Conservation (phyloP, 805 yeast species). For the Teunomyces pallodes region DNA sequence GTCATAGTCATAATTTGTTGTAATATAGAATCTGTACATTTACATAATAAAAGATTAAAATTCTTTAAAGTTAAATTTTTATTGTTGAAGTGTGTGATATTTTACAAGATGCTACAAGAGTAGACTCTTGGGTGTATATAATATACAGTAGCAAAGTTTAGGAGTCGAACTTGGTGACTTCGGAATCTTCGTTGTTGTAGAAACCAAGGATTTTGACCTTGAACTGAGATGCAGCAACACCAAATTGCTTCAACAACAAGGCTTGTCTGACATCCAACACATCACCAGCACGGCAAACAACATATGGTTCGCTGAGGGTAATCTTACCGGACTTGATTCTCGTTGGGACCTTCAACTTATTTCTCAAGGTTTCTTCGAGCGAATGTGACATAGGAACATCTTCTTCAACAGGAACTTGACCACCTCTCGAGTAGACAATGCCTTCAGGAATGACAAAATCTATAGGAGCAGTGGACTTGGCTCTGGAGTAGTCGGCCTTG, state of each 20-base stretch:
- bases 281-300: conserved; percentile 79
- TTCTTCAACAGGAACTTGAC: conserved; percentile 83
- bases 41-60: neutral
- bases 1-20: neutral
- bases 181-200: conserved; percentile 60
- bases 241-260: conserved; percentile 87
- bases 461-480: conserved; percentile 81
- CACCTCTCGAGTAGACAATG: conserved; percentile 90
- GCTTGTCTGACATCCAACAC: conserved; percentile 87
- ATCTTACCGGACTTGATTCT: conserved; percentile 88
- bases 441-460: conserved; percentile 88
- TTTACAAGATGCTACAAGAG: conserved; percentile 3
- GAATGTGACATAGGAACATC: conserved; percentile 97
- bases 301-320: conserved; percentile 67
- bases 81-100: neutral
- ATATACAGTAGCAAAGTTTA: conserved; percentile 4
- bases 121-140: neutral
- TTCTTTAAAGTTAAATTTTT: neutral
- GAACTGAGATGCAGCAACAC: conserved; percentile 90
- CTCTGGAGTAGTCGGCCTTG: conserved; percentile 83
- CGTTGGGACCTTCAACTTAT: conserved; percentile 87
- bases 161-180: conserved; percentile 22
- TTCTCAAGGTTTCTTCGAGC: conserved; percentile 88
- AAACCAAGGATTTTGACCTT: conserved; percentile 77
- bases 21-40: neutral